These are phyloP conservation scores for Theobroma grandiflorum DNA, from an alignment of 441 rosid species.

Conservation along the genomic window DNA sequence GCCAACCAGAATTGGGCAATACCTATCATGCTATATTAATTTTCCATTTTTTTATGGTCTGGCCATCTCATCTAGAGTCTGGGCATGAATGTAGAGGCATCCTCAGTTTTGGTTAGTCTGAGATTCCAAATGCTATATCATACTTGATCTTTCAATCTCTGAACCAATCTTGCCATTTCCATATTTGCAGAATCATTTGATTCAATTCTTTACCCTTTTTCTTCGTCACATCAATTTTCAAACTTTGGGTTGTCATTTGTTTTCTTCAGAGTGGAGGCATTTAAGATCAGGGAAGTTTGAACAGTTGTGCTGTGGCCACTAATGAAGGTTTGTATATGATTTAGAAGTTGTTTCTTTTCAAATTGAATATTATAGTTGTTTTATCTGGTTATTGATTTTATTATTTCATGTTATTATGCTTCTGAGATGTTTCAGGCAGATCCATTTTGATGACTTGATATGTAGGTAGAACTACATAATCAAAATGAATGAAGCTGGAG, in stretches of 20 bases:
- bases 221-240: constrained; percentile 4
- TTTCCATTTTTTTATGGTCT: constrained; percentile 13
- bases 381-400: neutral
- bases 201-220: constrained; percentile 3
- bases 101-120: neutral
- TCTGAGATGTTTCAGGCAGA: neutral
- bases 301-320: constrained; percentile 22
- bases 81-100: constrained; percentile 18
- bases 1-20: constrained; percentile 46
- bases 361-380: neutral
- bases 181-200: constrained; percentile 28
- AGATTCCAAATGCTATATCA: neutral
- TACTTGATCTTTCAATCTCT: neutral
- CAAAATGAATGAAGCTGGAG: neutral
- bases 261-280: constrained; percentile 35
- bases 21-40: constrained; percentile 26
- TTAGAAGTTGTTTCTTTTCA: neutral
- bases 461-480: neutral
- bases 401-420: neutral
- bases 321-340: constrained; percentile 40
- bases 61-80: constrained; percentile 15
- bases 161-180: constrained; percentile 14
- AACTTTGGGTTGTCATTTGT: constrained; percentile 21
- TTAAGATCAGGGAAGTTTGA: constrained; percentile 32
- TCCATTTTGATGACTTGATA: neutral